Conservation (phyloP, 768 basidiomycete species). For the Trametes elegans region DNA sequence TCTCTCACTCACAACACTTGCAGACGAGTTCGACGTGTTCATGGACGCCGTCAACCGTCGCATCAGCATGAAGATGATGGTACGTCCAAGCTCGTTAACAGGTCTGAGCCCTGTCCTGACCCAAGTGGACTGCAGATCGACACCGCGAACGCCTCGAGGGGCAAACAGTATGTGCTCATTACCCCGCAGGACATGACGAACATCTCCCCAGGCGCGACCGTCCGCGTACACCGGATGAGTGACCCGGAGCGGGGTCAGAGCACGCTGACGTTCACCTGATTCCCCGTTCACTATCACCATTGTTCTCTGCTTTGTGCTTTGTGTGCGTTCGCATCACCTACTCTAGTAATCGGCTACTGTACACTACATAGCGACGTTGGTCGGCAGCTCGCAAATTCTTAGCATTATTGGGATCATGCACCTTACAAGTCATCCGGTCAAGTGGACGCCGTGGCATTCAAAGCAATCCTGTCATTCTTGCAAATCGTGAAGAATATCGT, state of each 20-base stretch:
- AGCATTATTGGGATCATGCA: no score
- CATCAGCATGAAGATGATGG: constrained; percentile 96
- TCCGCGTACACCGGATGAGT: constrained; percentile 73
- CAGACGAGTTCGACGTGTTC: constrained; percentile 98
- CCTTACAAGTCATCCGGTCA: no score
- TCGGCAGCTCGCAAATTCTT: no score
- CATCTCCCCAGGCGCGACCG: constrained; percentile 61
- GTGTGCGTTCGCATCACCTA: no score
- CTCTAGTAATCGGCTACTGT: no score
- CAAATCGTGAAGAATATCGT: no score
- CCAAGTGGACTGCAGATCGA: constrained; percentile 58
- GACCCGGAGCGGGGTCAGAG: constrained; percentile 75
- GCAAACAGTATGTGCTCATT: constrained; percentile 93
- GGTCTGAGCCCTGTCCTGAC: background rate
- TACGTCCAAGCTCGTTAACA: constrained; percentile 39
- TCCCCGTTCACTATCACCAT: no score
- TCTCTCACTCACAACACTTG: background rate
- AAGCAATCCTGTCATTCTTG: no score
- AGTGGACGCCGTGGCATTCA: no score
- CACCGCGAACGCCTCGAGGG: constrained; percentile 81
- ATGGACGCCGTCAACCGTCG: constrained; percentile 93
- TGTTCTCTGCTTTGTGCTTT: no score
- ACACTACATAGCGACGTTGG: no score
- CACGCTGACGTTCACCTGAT: constrained; percentile 37
- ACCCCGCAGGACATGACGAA: constrained; percentile 93